A percentile compares a stretch with the other conserved stretches of the same genome.
These are phyloP conservation scores for Gracilaria caudata DNA, from an alignment of 23 red algal species.

Conservation along the genomic window DNA sequence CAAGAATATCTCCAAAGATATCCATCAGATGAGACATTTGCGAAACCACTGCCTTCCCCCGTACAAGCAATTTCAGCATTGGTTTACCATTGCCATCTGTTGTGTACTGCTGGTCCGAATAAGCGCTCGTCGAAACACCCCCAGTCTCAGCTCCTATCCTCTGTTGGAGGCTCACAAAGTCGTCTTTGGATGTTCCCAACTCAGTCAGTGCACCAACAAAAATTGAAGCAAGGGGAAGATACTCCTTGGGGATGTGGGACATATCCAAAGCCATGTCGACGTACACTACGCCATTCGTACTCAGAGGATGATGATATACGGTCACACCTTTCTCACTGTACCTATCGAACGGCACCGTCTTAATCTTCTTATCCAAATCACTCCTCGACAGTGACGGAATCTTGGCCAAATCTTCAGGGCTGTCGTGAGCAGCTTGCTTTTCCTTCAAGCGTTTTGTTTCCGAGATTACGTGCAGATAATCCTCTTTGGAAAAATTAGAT, in stretches of 20 bases:
- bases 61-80: constrained; percentile 75
- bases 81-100: constrained; percentile 71
- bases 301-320: constrained; percentile 78
- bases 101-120: constrained; percentile 66
- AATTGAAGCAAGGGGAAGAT: constrained; percentile 80
- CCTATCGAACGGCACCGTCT: constrained; percentile 72
- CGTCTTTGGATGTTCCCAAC: constrained; percentile 78
- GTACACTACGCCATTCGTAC: constrained; percentile 93
- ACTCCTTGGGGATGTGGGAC: constrained; percentile 68
- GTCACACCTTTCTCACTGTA: constrained; percentile 55
- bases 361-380: constrained; percentile 82
- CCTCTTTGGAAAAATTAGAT: constrained; percentile 44
- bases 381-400: constrained; percentile 70
- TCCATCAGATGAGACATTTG: constrained; percentile 66
- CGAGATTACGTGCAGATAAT: constrained; percentile 60
- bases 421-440: constrained; percentile 87
- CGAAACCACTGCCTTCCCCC: constrained; percentile 76
- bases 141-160: constrained; percentile 89
- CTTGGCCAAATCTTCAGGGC: constrained; percentile 87
- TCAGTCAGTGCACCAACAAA: constrained; percentile 79
- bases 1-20: constrained; percentile 78
- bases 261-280: constrained; percentile 87
- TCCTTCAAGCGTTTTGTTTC: constrained; percentile 89
- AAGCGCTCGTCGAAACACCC: constrained; percentile 62
- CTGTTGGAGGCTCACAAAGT: constrained; percentile 91